A percentile compares a stretch with the other conserved stretches of the same genome.
Conservation (phyloP, 345 rosid species). For the Trapa incisa region DNA sequence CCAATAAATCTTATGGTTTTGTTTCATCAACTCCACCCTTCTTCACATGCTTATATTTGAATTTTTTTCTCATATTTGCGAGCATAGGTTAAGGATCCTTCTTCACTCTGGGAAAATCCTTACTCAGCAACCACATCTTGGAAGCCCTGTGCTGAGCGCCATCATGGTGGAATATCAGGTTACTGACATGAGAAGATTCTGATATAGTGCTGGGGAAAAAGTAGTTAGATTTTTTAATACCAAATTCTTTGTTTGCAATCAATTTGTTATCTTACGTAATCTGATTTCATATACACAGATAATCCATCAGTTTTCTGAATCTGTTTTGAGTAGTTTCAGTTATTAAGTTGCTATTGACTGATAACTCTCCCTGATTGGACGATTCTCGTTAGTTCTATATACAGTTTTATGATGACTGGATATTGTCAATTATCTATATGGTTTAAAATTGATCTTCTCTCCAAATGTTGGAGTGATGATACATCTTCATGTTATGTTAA, state of each 20-base stretch:
- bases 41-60: background rate
- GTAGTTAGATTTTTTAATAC: background rate
- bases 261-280: background rate
- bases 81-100: constrained; percentile 69
- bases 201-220: too few species aligned
- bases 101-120: constrained; percentile 98
- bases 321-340: background rate
- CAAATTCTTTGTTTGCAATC: background rate
- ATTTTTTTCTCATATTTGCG: constrained; percentile 3
- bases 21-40: constrained; percentile 2
- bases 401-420: background rate
- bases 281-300: background rate
- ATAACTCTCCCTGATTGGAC: background rate
- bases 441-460: background rate
- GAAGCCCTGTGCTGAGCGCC: constrained; percentile 99
- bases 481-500: background rate
- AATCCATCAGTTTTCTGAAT: background rate
- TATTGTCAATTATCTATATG: background rate
- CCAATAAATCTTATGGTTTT: constrained; percentile 1
- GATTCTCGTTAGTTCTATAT: background rate
- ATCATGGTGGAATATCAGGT: constrained; percentile 70
- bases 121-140: constrained; percentile 89
- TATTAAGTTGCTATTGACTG: background rate
- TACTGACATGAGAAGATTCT: background rate
- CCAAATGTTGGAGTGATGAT: background rate